Evolutionary conservation across 1,284 basidiomycete species (phyloP).

Genomic region (Pulchroboletus neoregius): DNA sequence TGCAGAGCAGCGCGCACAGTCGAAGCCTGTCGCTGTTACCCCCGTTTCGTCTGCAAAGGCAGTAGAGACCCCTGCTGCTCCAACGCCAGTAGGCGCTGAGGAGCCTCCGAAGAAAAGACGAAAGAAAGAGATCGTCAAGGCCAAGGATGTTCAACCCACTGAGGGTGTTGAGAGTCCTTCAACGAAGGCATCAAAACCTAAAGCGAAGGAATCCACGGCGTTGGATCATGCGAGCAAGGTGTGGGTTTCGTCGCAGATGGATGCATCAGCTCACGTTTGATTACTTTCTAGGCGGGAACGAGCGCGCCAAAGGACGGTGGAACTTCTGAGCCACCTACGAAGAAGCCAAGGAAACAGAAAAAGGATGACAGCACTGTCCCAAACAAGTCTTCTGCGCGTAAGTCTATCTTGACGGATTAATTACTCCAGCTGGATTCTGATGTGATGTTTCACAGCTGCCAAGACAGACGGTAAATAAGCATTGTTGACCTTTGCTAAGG

Average conservation of each 20-base stretch:
- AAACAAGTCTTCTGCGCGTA: constrained; percentile 14
- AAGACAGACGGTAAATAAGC: constrained; percentile 12
- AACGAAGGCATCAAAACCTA: constrained; percentile 1
- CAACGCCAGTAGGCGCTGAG: neutral
- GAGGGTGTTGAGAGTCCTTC: neutral
- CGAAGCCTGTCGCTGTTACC: neutral
- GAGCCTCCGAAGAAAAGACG: constrained; percentile 25
- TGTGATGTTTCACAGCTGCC: constrained; percentile 6
- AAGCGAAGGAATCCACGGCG: neutral
- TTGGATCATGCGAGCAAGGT: constrained; percentile 12
- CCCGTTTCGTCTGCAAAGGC: neutral
- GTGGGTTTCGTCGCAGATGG: neutral
- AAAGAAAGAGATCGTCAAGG: constrained; percentile 8
- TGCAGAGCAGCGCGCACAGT: neutral
- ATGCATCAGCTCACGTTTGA: constrained; percentile 1
- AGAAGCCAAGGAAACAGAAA: constrained; percentile 6
- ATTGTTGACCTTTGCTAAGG: neutral
- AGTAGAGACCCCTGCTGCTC: neutral
- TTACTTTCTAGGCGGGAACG: constrained; percentile 9
- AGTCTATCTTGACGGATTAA: neutral
- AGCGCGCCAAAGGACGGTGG: neutral
- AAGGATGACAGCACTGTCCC: constrained; percentile 3
- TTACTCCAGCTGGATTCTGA: constrained; percentile 1
- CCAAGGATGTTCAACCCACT: constrained; percentile 1
- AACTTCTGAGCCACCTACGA: constrained; percentile 1